These are phyloP conservation scores for Blastobotrys mokoenaii DNA, from an alignment of 805 yeast genomes.

Conservation along the genomic window DNA sequence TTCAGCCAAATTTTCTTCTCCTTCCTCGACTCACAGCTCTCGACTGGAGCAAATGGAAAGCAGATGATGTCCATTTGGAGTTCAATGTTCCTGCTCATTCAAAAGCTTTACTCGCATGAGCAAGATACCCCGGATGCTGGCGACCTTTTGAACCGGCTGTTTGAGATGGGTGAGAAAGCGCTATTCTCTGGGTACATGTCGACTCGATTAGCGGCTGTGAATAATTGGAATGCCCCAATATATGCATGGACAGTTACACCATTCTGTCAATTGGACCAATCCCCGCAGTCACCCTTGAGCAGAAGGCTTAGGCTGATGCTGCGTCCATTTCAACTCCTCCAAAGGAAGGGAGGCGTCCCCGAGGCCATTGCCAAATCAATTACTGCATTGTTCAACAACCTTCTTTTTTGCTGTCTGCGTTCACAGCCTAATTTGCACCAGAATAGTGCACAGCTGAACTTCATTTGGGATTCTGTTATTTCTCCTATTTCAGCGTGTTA, in stretches of 20 bases:
- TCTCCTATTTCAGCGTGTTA: no score
- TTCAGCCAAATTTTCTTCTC: no score
- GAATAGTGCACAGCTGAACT: background rate
- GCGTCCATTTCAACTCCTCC: constrained; percentile 12
- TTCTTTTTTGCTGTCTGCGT: background rate
- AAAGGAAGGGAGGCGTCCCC: constrained; percentile 4
- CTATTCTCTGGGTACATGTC: no score
- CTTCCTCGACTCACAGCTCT: no score
- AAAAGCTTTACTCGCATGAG: no score
- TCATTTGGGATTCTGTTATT: background rate
- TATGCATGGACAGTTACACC: constrained; percentile 12
- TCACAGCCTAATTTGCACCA: background rate
- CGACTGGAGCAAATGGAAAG: no score
- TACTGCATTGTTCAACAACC: background rate
- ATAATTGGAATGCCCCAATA: constrained; percentile 15
- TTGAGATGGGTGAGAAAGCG: no score
- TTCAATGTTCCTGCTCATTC: no score
- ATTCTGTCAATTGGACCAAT: background rate
- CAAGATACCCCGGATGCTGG: no score
- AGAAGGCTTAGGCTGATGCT: constrained; percentile 7
- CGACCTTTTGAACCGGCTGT: no score
- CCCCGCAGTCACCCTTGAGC: constrained; percentile 1
- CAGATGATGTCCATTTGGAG: no score
- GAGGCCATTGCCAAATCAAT: constrained; percentile 8
- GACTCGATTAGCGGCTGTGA: constrained; percentile 11